phyloP scores from a whole-genome alignment of 2,329 filamentous ascomycete species.

The Aspergillus terreus region DNA sequence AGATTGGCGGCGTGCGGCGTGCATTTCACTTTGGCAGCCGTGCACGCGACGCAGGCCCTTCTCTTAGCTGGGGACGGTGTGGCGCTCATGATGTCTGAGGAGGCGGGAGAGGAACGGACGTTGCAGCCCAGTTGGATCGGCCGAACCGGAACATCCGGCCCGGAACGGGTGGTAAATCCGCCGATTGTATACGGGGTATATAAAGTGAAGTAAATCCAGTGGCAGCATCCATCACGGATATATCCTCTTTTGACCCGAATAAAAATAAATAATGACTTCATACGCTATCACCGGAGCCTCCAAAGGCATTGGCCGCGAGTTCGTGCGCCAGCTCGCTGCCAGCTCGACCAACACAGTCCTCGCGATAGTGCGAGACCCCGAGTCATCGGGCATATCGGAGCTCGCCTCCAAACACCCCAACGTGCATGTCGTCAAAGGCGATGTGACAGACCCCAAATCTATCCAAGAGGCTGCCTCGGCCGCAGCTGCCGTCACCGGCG shows the following conservation, averaged over 20 bases:
- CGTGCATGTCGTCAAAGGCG: conserved; percentile 23
- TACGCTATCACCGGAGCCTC: conserved; percentile 34
- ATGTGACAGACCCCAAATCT: conserved; percentile 26
- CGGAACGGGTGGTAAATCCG: neutral
- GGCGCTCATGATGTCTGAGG: neutral
- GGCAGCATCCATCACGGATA: neutral
- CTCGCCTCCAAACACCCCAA: conserved; percentile 4
- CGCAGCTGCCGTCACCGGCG: conserved; percentile 31
- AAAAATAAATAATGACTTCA: conserved; percentile 25
- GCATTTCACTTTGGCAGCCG: conserved; percentile 21
- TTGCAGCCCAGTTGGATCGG: neutral
- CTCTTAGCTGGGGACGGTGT: conserved; percentile 13
- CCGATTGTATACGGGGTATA: neutral
- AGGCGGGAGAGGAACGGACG: neutral
- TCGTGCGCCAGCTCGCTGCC: conserved; percentile 27
- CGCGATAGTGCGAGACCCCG: conserved; percentile 36
- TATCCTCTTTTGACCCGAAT: neutral
- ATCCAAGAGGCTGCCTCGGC: conserved; percentile 33
- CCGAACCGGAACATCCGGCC: neutral
- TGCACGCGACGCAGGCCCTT: conserved; percentile 22
- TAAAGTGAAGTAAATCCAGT: too few species aligned
- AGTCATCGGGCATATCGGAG: conserved; percentile 15
- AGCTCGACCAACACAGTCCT: conserved; percentile 35
- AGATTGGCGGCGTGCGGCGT: conserved; percentile 15
- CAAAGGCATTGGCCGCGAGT: conserved; percentile 32